These are phyloP conservation scores for Paraglomus occultum DNA, from an alignment of 192 early-diverging fungal genomes.

Conservation along the genomic window DNA sequence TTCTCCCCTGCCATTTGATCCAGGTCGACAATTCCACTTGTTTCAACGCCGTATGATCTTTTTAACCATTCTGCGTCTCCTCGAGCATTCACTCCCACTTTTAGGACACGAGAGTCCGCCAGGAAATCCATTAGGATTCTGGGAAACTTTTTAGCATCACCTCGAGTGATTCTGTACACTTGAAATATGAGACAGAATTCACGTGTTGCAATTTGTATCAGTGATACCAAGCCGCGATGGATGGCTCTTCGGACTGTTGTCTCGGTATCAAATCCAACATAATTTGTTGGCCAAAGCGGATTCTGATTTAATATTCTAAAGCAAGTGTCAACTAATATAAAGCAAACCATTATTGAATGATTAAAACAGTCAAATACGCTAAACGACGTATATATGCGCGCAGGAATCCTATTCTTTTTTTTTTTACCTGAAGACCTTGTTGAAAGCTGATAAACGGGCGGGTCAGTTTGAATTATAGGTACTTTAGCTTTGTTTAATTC, in stretches of 20 bases:
- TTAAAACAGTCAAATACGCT: no score
- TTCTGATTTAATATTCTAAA: neutral
- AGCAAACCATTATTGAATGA: no score
- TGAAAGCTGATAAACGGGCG: slow-evolving; percentile 1
- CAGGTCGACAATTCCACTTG: slow-evolving; percentile 35
- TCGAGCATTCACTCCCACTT: slow-evolving; percentile 34
- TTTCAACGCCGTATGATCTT: slow-evolving; percentile 26
- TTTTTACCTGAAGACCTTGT: neutral
- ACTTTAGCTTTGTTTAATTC: neutral
- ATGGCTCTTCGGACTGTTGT: slow-evolving; percentile 31
- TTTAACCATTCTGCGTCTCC: slow-evolving; percentile 32
- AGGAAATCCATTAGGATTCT: slow-evolving; percentile 34
- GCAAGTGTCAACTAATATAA: slow-evolving; percentile 5
- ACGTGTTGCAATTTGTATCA: slow-evolving; percentile 42
- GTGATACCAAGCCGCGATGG: slow-evolving; percentile 27
- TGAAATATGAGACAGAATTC: slow-evolving; percentile 46
- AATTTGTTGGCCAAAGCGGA: slow-evolving; percentile 18
- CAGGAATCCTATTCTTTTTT: neutral
- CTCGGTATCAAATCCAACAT: slow-evolving; percentile 46
- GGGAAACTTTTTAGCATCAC: slow-evolving; percentile 30
- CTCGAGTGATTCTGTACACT: slow-evolving; percentile 35
- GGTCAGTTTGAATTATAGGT: neutral
- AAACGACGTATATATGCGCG: no score
- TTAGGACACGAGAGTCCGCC: slow-evolving; percentile 31
- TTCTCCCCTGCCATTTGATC: slow-evolving; percentile 32